Base-by-base conservation (phyloP, 768 basidiomycete species). In the Pleurotus tuoliensis region DNA sequence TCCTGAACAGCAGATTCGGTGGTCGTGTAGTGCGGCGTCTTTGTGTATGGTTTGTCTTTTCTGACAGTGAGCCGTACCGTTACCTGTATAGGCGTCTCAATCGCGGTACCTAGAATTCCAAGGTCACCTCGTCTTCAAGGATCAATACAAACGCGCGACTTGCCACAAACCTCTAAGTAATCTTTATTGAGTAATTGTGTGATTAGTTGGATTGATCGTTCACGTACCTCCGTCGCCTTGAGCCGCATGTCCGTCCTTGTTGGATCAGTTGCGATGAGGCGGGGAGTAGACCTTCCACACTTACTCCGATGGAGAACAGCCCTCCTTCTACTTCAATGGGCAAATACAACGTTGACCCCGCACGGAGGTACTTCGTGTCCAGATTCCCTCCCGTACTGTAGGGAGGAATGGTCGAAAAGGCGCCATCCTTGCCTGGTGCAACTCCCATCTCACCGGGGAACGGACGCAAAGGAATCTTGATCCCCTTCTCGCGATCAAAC, bases 391-490 rank as follows among this genome's bases (percentile, higher is more conserved):
- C 84, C 0, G 84, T 85, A 27, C 66, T 69, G 59, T 83, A 84
- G 1, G 84, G 84, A 45, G 84, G 84, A 47, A 86, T 85, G 12
- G 82, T 85, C 12, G 83, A 84, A 61, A 76, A 79, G 27, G 79
- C 73, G 3, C 84, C 84, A 8, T 62, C 64, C 55, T 69, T 70
- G 12, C 74, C 81, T 20, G 73, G 77, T n/a, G 80, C 84, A 15
- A 85, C 80, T 7, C 84, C 83, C 81, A 86, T 83, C 67, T 85
- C 83, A 0, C 84, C 84, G 9, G 82, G 77, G 67, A 86, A 86
- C 15, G 84, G 83, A 37, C 73, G 62, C 5, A 86, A 54, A 3
- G 81, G 82, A 27, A 84, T 74, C 58, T 72, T 73, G 4, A 84
- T 80, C 7, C 72, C 71, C 58, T 70, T 74, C 47, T 64, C 69